Evolutionary conservation across 1,284 basidiomycete species (phyloP), one percentile per base, ranked within the genome.

Genomic region (Phaffia rhodozyma): DNA sequence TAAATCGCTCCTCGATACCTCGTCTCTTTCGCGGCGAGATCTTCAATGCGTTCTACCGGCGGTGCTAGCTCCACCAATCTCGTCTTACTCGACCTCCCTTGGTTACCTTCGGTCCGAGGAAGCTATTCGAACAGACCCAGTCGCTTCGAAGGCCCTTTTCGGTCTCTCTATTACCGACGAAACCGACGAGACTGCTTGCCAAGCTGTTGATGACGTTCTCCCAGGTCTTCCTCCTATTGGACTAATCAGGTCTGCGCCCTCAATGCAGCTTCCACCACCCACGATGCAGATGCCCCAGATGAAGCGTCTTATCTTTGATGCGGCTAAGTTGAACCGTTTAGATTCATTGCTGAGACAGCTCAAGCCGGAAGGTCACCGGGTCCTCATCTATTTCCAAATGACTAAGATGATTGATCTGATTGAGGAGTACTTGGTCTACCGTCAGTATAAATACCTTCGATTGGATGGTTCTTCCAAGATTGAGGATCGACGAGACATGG

Each of bases 301-400:
- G 66, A 93, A 97, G 76, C 84, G 96, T 66, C 83, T 99, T 25
- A 90, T 99, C 66, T 91, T 91, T 68, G 96, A 99, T 75, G 97
- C 96, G 29, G 91, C 87, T 63, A 99, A 99, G 78, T 83, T 99
- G 50, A 91, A 92, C 49, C 84, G 89, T 56, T 81, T 99, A 57
- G 96, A 99, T 75, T 74, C 80, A 27, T 79, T 99, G 34, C 80
- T 99, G 13, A 87, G 91, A 67, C 89, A 97, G 72, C 84, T 99
- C 67, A 98, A 97, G 78, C 82, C 84, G 43, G 88, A 86, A 13
- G 93, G 93, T 63, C 96, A 99, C 76, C 86, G 93, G 57, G 92
- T 97, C 27, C 78, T 99, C 69, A 83, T 99, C 60, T 99, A 98
- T 79, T 98, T 97, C 86, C 96, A 99, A 77, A 98, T 99, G 96